Evolutionary conservation across 352 stramenopile genomes (phyloP), one percentile per base, ranked within the genome.

Genomic region (Globisporangium splendens): DNA sequence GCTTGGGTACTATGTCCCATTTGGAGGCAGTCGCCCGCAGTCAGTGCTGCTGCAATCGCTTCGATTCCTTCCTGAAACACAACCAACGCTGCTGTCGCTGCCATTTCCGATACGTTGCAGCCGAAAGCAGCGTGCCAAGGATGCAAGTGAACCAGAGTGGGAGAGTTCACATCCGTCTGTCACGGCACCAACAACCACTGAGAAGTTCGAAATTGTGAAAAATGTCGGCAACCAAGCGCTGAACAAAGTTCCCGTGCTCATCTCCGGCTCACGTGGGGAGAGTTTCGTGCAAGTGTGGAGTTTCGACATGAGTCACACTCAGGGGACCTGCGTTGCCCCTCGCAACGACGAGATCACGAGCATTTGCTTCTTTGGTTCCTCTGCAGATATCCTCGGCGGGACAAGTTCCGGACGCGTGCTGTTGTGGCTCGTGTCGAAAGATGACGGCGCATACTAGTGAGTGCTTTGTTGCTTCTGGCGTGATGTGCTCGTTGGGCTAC

Each of bases 271-370:
- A 24, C 48, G 52, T 7, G 67, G 70, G 0, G 75, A 89, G 56
- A 90, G 70, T 58, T 87, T 90, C 31, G 65, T 92, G 10, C 78
- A 90, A 55, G 47, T 92, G 44, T 92, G 79, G 78, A 83, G 84
- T 59, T 89, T 88, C n/a, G 73, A 87, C 46, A 50, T 89, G 50
- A 83, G 66, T 24, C 77, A 88, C 61, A 61, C 79, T 0, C 77
- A 87, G n/a, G 78, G 77, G 39, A 86, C 79, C 6, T 89, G 75
- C 18, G 38, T 88, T 4, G 49, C 66, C 11, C 75, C 65, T 0
- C 38, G 59, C 5, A 46, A 54, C 3, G 54, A 63, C 14, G 73
- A 89, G 55, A 82, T 92, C 54, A 89, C 70, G 13, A 79, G 72
- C n/a, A 56, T 89, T 33, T 69, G 50, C 46, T 86, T 89, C 22